phyloP scores from a whole-genome alignment of 2,329 filamentous ascomycete species.

The Reticulascus tulasneorum region DNA sequence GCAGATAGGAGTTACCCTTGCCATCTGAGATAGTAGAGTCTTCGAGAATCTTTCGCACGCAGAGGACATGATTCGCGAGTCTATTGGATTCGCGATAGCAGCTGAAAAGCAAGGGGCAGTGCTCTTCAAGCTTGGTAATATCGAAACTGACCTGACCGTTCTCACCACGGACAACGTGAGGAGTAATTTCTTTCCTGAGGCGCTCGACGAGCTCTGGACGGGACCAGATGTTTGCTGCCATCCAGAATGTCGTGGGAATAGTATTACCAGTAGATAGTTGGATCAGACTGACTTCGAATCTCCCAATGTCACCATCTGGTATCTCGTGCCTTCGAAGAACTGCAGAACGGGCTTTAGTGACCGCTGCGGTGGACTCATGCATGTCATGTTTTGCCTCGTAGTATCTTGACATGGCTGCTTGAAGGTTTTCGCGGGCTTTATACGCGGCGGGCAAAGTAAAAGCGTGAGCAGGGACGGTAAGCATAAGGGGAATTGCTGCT shows the following conservation, averaged over 20 bases:
- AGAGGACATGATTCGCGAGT: conserved; percentile 30
- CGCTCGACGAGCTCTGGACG: conserved; percentile 19
- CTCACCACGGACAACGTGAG: conserved; percentile 7
- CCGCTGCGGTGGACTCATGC: conserved; percentile 19
- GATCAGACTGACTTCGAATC: conserved; percentile 25
- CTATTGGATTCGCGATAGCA: conserved; percentile 43
- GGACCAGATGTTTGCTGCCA: conserved; percentile 24
- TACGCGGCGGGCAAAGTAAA: conserved; percentile 2
- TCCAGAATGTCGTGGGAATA: conserved; percentile 33
- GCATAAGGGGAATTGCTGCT: no score
- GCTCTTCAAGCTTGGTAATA: conserved; percentile 29
- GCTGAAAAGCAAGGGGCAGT: conserved; percentile 38
- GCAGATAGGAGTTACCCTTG: conserved; percentile 20
- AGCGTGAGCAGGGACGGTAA: no score
- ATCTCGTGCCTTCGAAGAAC: conserved; percentile 24
- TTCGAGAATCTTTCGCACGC: conserved; percentile 33
- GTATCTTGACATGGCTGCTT: conserved; percentile 23
- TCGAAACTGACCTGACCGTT: conserved; percentile 25
- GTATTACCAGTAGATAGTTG: conserved; percentile 28
- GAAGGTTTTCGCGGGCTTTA: conserved; percentile 13
- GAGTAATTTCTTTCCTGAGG: conserved; percentile 21
- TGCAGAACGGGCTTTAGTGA: conserved; percentile 24
- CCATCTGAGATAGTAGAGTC: conserved; percentile 29
- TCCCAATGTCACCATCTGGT: conserved; percentile 20
- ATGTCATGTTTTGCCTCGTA: conserved; percentile 24